These are phyloP conservation scores for Penicillium longicatenatum DNA, from an alignment of 495 filamentous ascomycete genomes.

Conservation along the genomic window DNA sequence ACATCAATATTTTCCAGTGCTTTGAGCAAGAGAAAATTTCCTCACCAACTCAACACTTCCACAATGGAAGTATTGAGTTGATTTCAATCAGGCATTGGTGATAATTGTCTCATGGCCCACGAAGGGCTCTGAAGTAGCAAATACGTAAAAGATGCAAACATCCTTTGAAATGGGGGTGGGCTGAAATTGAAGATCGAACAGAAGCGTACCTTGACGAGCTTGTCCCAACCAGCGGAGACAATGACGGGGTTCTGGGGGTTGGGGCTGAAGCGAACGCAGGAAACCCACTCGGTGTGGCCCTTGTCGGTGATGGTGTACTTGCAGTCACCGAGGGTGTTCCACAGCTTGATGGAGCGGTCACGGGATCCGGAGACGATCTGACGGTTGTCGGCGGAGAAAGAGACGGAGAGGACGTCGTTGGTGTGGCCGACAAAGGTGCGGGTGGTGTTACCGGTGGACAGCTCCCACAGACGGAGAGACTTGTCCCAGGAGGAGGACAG, in stretches of 20 bases:
- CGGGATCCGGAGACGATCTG: slow-evolving; percentile 99
- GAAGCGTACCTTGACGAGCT: slow-evolving; percentile 95
- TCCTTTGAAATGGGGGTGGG: slow-evolving; percentile 62
- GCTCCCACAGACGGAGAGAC: slow-evolving; percentile 99
- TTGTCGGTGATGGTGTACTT: slow-evolving; percentile 99
- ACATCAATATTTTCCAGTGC: not conserved
- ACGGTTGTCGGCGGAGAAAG: slow-evolving; percentile 99
- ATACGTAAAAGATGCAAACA: slow-evolving; percentile 95
- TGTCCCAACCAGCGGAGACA: slow-evolving; percentile 98
- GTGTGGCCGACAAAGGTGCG: slow-evolving; percentile 98
- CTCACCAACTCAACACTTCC: slow-evolving; percentile 19
- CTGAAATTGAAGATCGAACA: slow-evolving; percentile 15
- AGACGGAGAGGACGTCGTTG: slow-evolving; percentile 99
- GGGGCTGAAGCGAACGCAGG: slow-evolving; percentile 98
- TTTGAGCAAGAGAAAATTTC: slow-evolving; percentile 15
- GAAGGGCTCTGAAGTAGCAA: slow-evolving; percentile 99
- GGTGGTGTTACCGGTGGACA: slow-evolving; percentile 92
- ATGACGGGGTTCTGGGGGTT: slow-evolving; percentile 99
- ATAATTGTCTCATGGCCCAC: slow-evolving; percentile 92
- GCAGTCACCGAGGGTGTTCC: slow-evolving; percentile 99
- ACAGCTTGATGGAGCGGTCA: slow-evolving; percentile 99
- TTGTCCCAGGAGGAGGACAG: slow-evolving; percentile 99
- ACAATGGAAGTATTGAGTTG: slow-evolving; percentile 23
- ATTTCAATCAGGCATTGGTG: slow-evolving; percentile 85
- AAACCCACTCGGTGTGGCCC: slow-evolving; percentile 99